These are phyloP conservation scores for Aphanoascus verrucosus DNA, from an alignment of 2,329 filamentous ascomycete species.

Conservation along the genomic window DNA sequence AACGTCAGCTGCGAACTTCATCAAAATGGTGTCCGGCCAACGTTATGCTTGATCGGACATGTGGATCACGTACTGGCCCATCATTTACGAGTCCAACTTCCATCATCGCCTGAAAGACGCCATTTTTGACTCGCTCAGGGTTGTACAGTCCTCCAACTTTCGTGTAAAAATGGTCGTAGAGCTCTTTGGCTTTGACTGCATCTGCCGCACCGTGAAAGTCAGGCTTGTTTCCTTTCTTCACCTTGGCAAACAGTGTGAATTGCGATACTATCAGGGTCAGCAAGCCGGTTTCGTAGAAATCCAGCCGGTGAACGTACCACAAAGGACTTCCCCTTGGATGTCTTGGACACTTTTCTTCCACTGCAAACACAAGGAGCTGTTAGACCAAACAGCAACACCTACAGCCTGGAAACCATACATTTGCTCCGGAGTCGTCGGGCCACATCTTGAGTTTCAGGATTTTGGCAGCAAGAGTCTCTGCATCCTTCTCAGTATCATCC, in stretches of 20 bases:
- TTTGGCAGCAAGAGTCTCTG: constrained; percentile 70
- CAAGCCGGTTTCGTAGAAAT: neutral
- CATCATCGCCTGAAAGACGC: constrained; percentile 99
- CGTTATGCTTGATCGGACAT: neutral
- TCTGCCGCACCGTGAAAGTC: constrained; percentile 84
- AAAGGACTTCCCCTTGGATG: constrained; percentile 84
- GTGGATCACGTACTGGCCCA: constrained; percentile 38
- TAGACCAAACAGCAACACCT: constrained; percentile 12
- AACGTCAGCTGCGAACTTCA: neutral
- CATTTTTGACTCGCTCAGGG: constrained; percentile 72
- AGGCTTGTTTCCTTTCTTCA: constrained; percentile 93
- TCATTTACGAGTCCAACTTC: constrained; percentile 89
- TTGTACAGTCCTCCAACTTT: constrained; percentile 64
- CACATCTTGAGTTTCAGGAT: constrained; percentile 83
- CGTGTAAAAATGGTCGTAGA: constrained; percentile 75
- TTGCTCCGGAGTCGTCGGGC: constrained; percentile 65
- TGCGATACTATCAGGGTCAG: constrained; percentile 61
- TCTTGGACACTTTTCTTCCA: constrained; percentile 89
- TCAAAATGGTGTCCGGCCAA: neutral
- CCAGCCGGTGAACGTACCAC: constrained; percentile 50
- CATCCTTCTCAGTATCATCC: constrained; percentile 81
- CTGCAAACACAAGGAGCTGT: constrained; percentile 33
- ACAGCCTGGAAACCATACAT: constrained; percentile 37
- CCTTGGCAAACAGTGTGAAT: constrained; percentile 83
- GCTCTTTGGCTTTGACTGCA: constrained; percentile 62